Conservation (phyloP, 768 basidiomycete genomes). For the Collybia mongolica region DNA sequence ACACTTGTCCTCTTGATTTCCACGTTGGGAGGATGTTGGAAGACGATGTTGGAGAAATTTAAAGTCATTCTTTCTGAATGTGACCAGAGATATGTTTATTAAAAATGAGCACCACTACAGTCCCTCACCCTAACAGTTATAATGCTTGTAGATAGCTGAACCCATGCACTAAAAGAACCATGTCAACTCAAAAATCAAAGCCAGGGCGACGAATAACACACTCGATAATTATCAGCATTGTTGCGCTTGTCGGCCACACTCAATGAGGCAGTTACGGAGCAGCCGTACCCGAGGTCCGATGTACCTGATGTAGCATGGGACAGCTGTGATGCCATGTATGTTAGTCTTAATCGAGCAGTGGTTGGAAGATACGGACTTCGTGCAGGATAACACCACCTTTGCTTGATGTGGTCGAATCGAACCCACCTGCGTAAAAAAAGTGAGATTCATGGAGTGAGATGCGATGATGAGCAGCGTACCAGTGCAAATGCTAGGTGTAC, state of each 20-base stretch:
- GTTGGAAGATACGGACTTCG: conserved; percentile 1
- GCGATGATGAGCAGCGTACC: neutral
- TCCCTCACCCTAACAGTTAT: conserved; percentile 8
- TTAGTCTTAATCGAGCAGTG: no score
- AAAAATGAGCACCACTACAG: no score
- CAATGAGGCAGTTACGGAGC: conserved; percentile 5
- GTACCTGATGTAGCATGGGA: conserved; percentile 7
- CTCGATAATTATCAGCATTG: conserved; percentile 10
- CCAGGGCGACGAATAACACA: neutral
- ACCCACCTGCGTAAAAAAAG: neutral
- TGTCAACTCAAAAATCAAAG: neutral
- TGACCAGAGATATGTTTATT: no score
- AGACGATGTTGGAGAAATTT: no score
- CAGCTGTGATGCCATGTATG: neutral
- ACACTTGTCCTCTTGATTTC: no score
- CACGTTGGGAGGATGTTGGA: no score
- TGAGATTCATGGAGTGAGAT: no score
- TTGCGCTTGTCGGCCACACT: conserved; percentile 3
- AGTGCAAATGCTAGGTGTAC: conserved; percentile 5
- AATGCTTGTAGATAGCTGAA: conserved; percentile 8
- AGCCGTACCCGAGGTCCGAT: conserved; percentile 7
- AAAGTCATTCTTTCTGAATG: no score
- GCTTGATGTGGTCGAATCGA: conserved; percentile 2
- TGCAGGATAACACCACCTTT: conserved; percentile 8
- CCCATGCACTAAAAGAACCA: conserved; percentile 4